These are phyloP conservation scores for Symbiodinium pilosum DNA, from an alignment of 73 alveolate species.

Conservation along the genomic window DNA sequence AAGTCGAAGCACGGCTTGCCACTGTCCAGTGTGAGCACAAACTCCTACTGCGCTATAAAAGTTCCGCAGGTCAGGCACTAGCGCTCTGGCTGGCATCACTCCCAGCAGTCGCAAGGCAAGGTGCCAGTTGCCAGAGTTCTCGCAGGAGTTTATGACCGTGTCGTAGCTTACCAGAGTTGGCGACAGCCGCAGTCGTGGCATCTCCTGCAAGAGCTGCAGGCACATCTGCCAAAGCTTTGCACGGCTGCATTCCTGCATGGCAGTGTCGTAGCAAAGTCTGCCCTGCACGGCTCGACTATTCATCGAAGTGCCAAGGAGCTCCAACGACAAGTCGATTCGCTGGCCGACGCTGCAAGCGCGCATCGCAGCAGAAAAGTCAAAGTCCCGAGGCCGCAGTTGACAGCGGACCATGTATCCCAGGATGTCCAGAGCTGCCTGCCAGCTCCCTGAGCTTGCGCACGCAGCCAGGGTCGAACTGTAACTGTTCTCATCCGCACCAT, in stretches of 20 bases:
- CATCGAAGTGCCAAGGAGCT: neutral
- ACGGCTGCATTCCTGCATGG: slow-evolving; percentile 20
- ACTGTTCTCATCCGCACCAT: neutral
- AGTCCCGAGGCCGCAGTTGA: neutral
- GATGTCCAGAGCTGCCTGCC: slow-evolving; percentile 25
- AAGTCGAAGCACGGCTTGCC: slow-evolving; percentile 48
- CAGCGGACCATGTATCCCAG: neutral
- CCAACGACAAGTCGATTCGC: neutral
- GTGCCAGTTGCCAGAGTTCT: neutral
- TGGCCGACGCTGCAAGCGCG: neutral
- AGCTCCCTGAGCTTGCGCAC: neutral
- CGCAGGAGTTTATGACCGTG: neutral
- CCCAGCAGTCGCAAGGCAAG: neutral
- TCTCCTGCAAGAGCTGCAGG: slow-evolving; percentile 2
- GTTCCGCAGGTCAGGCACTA: neutral
- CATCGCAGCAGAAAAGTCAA: neutral
- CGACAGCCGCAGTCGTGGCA: neutral
- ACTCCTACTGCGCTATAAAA: slow-evolving; percentile 32
- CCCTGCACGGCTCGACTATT: neutral
- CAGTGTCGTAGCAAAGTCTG: neutral
- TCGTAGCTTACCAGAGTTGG: neutral
- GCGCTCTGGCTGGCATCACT: neutral
- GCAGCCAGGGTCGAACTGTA: neutral
- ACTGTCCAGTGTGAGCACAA: slow-evolving; percentile 52
- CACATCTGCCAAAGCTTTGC: slow-evolving; percentile 12